These are phyloP conservation scores for Fusarium tupiense DNA, from an alignment of 2,329 filamentous ascomycete genomes.

Conservation along the genomic window DNA sequence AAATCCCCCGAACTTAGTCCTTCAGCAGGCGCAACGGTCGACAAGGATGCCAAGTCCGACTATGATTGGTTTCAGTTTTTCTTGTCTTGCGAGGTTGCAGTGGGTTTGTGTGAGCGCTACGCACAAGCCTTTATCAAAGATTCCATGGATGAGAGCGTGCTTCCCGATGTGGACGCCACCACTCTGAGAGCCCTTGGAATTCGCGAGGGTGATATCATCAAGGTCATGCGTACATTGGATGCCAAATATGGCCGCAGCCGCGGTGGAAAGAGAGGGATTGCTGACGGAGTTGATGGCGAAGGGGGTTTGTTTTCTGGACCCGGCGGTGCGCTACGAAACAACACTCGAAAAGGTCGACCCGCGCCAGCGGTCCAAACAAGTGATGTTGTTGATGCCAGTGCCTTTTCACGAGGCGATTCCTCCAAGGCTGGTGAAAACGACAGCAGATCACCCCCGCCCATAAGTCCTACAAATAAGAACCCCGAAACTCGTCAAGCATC, in stretches of 20 bases:
- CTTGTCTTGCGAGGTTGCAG: slow-evolving; percentile 88
- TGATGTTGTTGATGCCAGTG: slow-evolving; percentile 87
- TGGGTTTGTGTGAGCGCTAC: slow-evolving; percentile 94
- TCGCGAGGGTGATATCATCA: slow-evolving; percentile 95
- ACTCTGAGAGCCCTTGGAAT: slow-evolving; percentile 89
- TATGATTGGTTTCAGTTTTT: slow-evolving; percentile 99
- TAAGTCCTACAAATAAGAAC: slow-evolving; percentile 45
- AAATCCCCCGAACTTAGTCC: slow-evolving; percentile 33
- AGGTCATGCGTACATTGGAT: slow-evolving; percentile 91
- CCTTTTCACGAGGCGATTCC: slow-evolving; percentile 72
- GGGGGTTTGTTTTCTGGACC: slow-evolving; percentile 90
- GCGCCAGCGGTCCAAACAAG: slow-evolving; percentile 86
- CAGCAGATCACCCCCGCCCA: slow-evolving; percentile 33
- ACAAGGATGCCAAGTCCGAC: slow-evolving; percentile 71
- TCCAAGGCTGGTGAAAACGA: slow-evolving; percentile 35
- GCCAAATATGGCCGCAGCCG: slow-evolving; percentile 75
- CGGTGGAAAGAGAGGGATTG: slow-evolving; percentile 50
- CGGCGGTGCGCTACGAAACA: slow-evolving; percentile 90
- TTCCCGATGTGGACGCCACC: slow-evolving; percentile 87
- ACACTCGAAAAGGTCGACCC: slow-evolving; percentile 91
- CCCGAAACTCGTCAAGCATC: slow-evolving; percentile 39
- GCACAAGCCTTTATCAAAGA: slow-evolving; percentile 88
- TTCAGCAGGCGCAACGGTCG: slow-evolving; percentile 70
- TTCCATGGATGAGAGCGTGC: slow-evolving; percentile 93
- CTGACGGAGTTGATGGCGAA: slow-evolving; percentile 66